phyloP scores from a whole-genome alignment of 257 asterid genomes.

The Galeopsis tetrahit region DNA sequence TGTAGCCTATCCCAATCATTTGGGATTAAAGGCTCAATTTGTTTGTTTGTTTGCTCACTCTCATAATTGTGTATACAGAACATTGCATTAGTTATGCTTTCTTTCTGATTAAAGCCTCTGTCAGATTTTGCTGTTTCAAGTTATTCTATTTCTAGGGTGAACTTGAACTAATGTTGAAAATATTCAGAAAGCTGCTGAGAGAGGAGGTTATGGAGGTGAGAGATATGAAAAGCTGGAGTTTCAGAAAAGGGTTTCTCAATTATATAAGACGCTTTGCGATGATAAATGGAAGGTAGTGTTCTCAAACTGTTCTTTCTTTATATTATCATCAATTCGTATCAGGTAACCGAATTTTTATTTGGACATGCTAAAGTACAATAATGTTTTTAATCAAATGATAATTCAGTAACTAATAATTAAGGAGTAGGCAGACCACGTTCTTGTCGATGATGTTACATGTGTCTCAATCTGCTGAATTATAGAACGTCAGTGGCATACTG shows the following conservation, averaged over 20 bases:
- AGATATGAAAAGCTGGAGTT: conserved; percentile 95
- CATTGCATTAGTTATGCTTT: conserved; percentile 14
- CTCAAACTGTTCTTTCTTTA: conserved; percentile 14
- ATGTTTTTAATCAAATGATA: neutral
- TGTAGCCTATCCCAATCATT: no score
- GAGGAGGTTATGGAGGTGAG: conserved; percentile 97
- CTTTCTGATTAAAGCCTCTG: conserved; percentile 2
- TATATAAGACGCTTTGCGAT: conserved; percentile 60
- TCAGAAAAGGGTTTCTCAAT: conserved; percentile 74
- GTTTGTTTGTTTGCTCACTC: neutral
- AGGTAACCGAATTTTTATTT: neutral
- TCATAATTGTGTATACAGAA: neutral
- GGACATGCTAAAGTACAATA: neutral
- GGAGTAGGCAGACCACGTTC: neutral
- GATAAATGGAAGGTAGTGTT: conserved; percentile 82
- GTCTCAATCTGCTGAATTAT: neutral
- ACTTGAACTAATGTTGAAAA: conserved; percentile 9
- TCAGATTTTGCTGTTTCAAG: neutral
- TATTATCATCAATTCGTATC: neutral
- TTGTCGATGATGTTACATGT: neutral
- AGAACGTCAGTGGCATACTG: neutral
- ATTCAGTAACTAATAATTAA: neutral
- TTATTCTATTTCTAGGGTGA: conserved; percentile 14
- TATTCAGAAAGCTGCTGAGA: conserved; percentile 82
- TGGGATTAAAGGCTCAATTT: no score